Evolutionary conservation across 352 stramenopile species (phyloP), one percentile per base, ranked within the genome.

Genomic region (Phytophthora europaea): DNA sequence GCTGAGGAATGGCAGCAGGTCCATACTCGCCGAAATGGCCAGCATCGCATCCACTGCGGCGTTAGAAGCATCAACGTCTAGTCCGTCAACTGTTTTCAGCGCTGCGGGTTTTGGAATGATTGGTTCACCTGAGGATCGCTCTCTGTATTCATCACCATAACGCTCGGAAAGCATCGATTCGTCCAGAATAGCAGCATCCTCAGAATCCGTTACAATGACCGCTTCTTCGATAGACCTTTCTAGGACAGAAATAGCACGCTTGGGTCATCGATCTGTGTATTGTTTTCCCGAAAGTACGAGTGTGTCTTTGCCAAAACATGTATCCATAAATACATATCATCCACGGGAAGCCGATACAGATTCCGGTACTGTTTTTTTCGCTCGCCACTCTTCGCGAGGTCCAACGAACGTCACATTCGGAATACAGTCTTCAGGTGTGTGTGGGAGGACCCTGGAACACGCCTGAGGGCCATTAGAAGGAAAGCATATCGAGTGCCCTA

Each of bases 401-500:
- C 55, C 54, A 9, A 65, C 26, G 48, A 71, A 65, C 15, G 54
- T 71, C 9, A 65, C 33, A 2, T 16, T 58, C 6, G 64, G 47
- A 22, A 54, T 47, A n/a, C 48, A 60, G 2, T 65, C 55, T 6
- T 54, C 20, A 10, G 22, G 8, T 9, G 45, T 50, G 10, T 16
- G 47, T 0, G 64, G 54, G 1, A 64, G 23, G 1, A 56, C 36
- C 7, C 59, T 55, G 1, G 47, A 65, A 23, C 28, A 60, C 6
- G 8, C 8, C 2, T 2, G 20, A 18, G 55, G 64, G 2, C 63
- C n/a, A 18, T 7, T 20, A 9, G 26, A 58, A 3, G 28, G 54
- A 48, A 71, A 71, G 9, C 54, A 71, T 13, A 62, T 72, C 10
- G 48, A 55, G 26, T 72, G 55, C 0, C 48, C 65, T 3, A 66